These are phyloP conservation scores for Melocanna baccifera DNA, from an alignment of 176 grass and related monocot genomes.

Conservation along the genomic window DNA sequence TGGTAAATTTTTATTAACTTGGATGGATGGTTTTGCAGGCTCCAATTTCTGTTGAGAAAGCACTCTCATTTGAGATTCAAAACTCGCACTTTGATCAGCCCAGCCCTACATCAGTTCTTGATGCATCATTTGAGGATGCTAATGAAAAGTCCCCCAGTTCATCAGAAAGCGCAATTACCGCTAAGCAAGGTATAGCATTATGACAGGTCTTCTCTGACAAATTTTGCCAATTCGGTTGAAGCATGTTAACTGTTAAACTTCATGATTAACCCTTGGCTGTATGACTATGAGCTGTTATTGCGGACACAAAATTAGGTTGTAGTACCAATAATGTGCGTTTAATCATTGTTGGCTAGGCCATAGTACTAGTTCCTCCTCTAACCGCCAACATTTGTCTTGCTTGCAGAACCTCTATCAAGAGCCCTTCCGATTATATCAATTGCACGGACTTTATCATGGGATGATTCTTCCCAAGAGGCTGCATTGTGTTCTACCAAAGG, in stretches of 20 bases:
- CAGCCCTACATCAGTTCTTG: constrained; percentile 95
- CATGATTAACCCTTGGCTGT: constrained; percentile 25
- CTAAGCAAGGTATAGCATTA: constrained; percentile 56
- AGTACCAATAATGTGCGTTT: constrained; percentile 4
- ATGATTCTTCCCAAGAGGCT: constrained; percentile 48
- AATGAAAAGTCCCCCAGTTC: constrained; percentile 52
- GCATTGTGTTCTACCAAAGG: constrained; percentile 17
- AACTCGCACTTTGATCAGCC: constrained; percentile 63
- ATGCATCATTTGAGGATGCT: constrained; percentile 62
- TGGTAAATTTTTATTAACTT: constrained; percentile 4
- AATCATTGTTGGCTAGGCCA: constrained; percentile 18
- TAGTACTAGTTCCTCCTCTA: constrained; percentile 6
- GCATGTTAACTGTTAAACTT: neutral
- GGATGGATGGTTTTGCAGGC: constrained; percentile 36
- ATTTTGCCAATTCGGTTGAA: neutral
- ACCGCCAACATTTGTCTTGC: constrained; percentile 12
- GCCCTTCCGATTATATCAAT: constrained; percentile 79
- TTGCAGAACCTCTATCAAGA: constrained; percentile 60
- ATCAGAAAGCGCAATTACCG: constrained; percentile 34
- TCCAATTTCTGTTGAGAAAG: constrained; percentile 39
- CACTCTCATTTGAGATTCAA: constrained; percentile 41
- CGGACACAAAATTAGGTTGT: constrained; percentile 14
- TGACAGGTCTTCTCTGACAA: neutral
- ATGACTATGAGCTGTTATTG: constrained; percentile 15
- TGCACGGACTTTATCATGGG: constrained; percentile 77